Conservation (phyloP, 345 rosid species). For the Cardamine resedifolia region DNA sequence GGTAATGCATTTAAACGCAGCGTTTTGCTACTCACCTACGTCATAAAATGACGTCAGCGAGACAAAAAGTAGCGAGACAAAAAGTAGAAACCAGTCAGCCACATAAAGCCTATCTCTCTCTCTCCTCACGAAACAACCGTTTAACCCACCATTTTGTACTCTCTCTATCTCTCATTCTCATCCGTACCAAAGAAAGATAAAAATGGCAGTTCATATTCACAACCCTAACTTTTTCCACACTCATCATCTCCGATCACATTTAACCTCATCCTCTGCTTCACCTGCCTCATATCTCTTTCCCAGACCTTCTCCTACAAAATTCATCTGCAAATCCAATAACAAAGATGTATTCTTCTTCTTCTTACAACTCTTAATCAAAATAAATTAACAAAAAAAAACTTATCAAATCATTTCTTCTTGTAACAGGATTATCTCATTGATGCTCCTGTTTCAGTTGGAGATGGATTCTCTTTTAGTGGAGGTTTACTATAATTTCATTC, state of each 20-base stretch:
- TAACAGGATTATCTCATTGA: constrained; percentile 80
- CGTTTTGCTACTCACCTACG: too few relatives aligned
- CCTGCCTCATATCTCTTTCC: constrained; percentile 14
- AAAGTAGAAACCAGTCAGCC: constrained; percentile 3
- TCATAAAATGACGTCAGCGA: too few relatives aligned
- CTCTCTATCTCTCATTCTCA: constrained; percentile 14
- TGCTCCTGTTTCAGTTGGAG: constrained; percentile 85
- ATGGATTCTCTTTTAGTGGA: constrained; percentile 94
- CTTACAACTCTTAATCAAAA: background rate
- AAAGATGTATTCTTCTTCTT: constrained; percentile 42
- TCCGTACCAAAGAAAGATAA: constrained; percentile 14
- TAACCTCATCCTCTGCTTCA: too few relatives aligned
- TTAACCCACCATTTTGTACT: constrained; percentile 27
- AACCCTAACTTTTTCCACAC: constrained; percentile 38
- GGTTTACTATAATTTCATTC: constrained; percentile 39
- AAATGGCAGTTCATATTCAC: constrained; percentile 37
- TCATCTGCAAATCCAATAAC: constrained; percentile 49
- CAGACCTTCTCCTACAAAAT: constrained; percentile 30
- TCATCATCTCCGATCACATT: constrained; percentile 26
- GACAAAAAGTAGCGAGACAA: too few relatives aligned
- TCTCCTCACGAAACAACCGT: constrained; percentile 32
- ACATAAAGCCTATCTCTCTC: constrained; percentile 25
- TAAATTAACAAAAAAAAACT: background rate
- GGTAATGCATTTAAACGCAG: too few relatives aligned
- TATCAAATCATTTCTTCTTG: background rate